Evolutionary conservation across 2,329 filamentous ascomycete species (phyloP).

Genomic region (Aureobasidium melanogenum): DNA sequence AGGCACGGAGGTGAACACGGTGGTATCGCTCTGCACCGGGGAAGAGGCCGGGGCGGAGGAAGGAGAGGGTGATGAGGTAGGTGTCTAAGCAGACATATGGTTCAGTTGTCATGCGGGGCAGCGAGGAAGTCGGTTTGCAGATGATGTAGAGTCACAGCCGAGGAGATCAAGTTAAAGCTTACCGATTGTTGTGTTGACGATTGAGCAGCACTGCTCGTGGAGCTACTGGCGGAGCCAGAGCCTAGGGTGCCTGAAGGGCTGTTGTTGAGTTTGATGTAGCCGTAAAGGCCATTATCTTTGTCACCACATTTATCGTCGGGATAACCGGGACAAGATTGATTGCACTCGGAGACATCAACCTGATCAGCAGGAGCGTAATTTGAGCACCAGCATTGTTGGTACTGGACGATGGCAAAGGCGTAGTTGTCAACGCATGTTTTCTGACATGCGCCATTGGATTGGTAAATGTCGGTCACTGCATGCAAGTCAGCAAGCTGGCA

Average conservation of each 20-base stretch:
- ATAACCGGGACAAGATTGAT: slow-evolving; percentile 58
- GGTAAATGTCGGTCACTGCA: slow-evolving; percentile 33
- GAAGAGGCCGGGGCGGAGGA: slow-evolving; percentile 1
- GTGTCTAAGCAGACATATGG: slow-evolving; percentile 6
- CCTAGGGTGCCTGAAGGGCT: slow-evolving; percentile 48
- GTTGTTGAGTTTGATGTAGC: slow-evolving; percentile 52
- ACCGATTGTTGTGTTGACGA: neutral
- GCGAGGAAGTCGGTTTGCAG: neutral
- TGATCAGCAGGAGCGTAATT: slow-evolving; percentile 51
- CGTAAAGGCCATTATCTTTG: slow-evolving; percentile 43
- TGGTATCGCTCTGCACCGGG: neutral
- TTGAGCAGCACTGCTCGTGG: slow-evolving; percentile 14
- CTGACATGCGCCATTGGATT: slow-evolving; percentile 62
- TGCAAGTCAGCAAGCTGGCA: slow-evolving; percentile 16
- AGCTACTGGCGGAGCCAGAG: slow-evolving; percentile 27
- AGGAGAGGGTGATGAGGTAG: slow-evolving; percentile 5
- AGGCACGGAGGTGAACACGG: slow-evolving; percentile 4
- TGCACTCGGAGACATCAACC: slow-evolving; percentile 41
- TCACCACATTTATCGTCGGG: slow-evolving; percentile 58
- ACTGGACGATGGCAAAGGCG: slow-evolving; percentile 61
- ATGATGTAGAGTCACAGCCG: neutral
- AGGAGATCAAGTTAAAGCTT: neutral
- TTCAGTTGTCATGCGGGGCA: slow-evolving; percentile 1
- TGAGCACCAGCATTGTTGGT: slow-evolving; percentile 64
- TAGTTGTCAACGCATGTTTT: slow-evolving; percentile 48